Base-by-base conservation (phyloP, 768 basidiomycete genomes). In the Macrolepiota albuminosa region DNA sequence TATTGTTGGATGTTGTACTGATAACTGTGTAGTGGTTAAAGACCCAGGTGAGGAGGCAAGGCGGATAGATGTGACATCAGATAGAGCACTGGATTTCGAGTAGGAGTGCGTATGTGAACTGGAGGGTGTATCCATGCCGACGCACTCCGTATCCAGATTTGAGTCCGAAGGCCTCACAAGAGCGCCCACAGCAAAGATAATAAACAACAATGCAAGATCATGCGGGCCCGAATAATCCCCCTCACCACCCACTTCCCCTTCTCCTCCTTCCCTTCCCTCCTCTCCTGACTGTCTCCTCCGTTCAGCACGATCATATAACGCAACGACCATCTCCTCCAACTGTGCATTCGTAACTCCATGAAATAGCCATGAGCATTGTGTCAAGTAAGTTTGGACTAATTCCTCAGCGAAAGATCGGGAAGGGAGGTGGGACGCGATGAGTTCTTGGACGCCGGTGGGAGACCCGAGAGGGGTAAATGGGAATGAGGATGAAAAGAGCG, bases 401-500 rank as follows among this genome's bases (percentile, higher is more conserved):
- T 69, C 69, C 36, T 69, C 69, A 0, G 85, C 85, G 7, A 78
- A 78, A 5, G 78, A 76, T 68, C 76, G 81, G 0, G 78, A 60
- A 0, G 87, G 88, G 7, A 89, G 77, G 63, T 85, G 80, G 3
- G 72, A 69, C 56, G 80, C 77, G 47, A 88, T 78, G 46, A 85
- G 67, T 43, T 76, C 75, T 56, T 80, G 80, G 36, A 84, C 76
- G 33, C 76, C 76, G 8, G 70, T 63, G 2, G 79, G 66, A 4
- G 78, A 70, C 21, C 84, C 85, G 63, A 83, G 70, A 21, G 86
- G 86, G 0, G 84, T 85, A 68, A 88, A 84, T 0, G 86, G 87
- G 68, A 88, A 89, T 24, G 81, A 72, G 43, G 77, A 78, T 5
- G 86, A 84, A 69, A 88, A 86, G 62, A 79, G 76, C 16, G 76